A percentile compares a stretch with the other conserved stretches of the same genome.
Evolutionary conservation across 129 eudicot genomes (phyloP).

Genomic region (Mikania micrantha): DNA sequence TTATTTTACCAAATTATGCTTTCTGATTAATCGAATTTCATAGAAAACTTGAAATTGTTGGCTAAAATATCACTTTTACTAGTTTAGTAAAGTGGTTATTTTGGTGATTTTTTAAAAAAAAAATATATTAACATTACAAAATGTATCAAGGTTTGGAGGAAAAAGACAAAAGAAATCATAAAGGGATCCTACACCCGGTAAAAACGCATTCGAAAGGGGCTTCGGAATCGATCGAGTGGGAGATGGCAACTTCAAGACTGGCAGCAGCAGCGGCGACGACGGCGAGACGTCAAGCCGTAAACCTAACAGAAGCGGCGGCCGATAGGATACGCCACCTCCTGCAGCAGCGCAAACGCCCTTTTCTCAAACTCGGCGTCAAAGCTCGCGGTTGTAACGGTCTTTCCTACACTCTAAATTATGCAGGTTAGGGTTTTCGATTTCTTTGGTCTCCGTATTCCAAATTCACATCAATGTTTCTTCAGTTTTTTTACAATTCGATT

Average conservation of each 20-base stretch:
- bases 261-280: conserved; percentile 30
- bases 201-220: background rate
- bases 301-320: conserved; percentile 77
- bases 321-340: conserved; percentile 70
- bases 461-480: background rate
- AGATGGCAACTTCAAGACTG: conserved; percentile 28
- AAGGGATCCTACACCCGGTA: background rate
- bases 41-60: too few relatives aligned
- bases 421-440: conserved; percentile 32
- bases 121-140: too few relatives aligned
- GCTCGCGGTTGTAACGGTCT: conserved; percentile 99
- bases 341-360: conserved; percentile 72
- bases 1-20: too few relatives aligned
- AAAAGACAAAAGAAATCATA: too few relatives aligned
- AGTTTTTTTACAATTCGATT: background rate
- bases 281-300: conserved; percentile 53
- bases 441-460: background rate
- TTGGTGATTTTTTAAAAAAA: too few relatives aligned
- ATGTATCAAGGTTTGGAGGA: too few relatives aligned
- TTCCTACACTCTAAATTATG: conserved; percentile 94
- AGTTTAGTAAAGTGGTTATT: too few relatives aligned
- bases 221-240: background rate
- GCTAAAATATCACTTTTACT: too few relatives aligned
- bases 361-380: conserved; percentile 91
- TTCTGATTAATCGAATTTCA: too few relatives aligned